Base-by-base conservation (phyloP, 768 basidiomycete genomes). In the Podaxis carcinomalis region DNA sequence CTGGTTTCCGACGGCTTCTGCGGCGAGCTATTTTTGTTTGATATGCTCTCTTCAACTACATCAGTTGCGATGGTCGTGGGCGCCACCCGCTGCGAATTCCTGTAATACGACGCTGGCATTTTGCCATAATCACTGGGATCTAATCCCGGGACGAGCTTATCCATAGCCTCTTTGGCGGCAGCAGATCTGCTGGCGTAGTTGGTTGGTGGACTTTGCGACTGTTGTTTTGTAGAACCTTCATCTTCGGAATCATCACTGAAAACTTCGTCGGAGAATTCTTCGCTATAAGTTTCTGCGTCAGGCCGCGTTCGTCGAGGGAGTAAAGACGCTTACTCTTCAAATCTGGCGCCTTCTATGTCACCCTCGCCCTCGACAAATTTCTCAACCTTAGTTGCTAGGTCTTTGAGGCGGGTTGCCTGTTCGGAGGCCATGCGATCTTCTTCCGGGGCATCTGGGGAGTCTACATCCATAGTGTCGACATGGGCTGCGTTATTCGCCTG, bases 311-410 rank as follows among this genome's bases (percentile, higher is more conserved):
- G 35, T 19, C 10, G 27, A n/a, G 28, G 47, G 25, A 57, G 37
- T 57, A 57, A 51, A 49, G 46, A 13, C 16, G 78, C 90, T 68
- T 74, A 98, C 95, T 98, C 96, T 57, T 88, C 86, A 68, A 99
- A 96, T 64, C 80, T 75, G 0, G 94, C 97, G 3, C 97, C 97
- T 63, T 93, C 89, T 7, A 97, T 62, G 62, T 92, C 89, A 1
- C 97, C 97, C 69, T 95, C 75, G 2, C 91, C 94, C 66, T 93
- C 87, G 1, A 99, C 87, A 69, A 99, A 99, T n/a, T 78, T 77
- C 66, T 92, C 89, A 0, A 99, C 93, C 69, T 92, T 92, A 62
- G 82, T 75, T 10, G 97, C 95, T 56, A 99, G 79, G 62, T 83
- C 81, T 66, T 85, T 86, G 32, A 98, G 74, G 62, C 83, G 84